These are phyloP conservation scores for Hanseniaspora guilliermondii DNA, from an alignment of 805 yeast species.

Conservation along the genomic window DNA sequence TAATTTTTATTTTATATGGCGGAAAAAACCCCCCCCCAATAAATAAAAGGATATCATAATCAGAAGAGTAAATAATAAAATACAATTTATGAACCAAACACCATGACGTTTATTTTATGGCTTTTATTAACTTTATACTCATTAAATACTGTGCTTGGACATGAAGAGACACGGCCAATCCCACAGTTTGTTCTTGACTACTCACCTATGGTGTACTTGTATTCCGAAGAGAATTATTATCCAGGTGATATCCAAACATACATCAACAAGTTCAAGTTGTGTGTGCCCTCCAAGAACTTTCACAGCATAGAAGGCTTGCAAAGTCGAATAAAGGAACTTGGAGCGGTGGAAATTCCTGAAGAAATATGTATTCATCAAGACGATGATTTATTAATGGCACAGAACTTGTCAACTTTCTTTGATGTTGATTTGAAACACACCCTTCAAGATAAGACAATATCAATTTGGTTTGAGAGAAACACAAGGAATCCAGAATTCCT, in stretches of 20 bases:
- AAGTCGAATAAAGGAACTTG: not conserved
- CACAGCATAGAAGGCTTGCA: not conserved
- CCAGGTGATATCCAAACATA: conserved; percentile 70
- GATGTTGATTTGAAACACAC: not conserved
- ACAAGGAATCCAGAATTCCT: not conserved
- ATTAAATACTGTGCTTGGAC: not conserved
- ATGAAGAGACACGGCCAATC: conserved; percentile 28
- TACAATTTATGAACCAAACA: too few relatives aligned
- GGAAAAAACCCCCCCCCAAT: too few relatives aligned
- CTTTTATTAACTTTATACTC: not conserved
- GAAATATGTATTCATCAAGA: not conserved
- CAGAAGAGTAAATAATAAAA: too few relatives aligned
- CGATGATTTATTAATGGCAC: not conserved
- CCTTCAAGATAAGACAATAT: not conserved
- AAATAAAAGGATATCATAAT: too few relatives aligned
- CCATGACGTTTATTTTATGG: not conserved
- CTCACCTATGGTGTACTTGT: conserved; percentile 71
- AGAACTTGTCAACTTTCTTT: not conserved
- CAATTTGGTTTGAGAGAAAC: not conserved
- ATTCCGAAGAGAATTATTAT: conserved; percentile 75
- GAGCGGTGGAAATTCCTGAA: not conserved
- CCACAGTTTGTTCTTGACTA: conserved; percentile 52
- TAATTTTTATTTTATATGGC: too few relatives aligned
- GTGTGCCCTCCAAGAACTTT: not conserved
- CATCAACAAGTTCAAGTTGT: conserved; percentile 51